A percentile compares a stretch with the other conserved stretches of the same genome.
phyloP scores from a whole-genome alignment of 2,329 filamentous ascomycete species.

The Alternaria consortialis region DNA sequence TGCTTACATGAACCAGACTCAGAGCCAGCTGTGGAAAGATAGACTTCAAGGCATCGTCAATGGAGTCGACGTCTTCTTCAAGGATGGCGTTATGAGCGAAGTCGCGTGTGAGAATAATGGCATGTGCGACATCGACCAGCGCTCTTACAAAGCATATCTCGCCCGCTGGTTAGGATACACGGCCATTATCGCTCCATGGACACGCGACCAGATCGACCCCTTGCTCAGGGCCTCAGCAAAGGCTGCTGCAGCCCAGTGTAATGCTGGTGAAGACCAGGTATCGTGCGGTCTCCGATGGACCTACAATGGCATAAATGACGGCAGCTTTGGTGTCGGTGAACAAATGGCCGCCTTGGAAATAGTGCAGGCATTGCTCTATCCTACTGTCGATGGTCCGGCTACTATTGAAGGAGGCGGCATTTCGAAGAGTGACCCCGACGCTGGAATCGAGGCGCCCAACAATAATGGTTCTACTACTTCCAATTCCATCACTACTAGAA shows the following conservation, averaged over 20 bases:
- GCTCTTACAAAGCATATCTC: conserved; percentile 58
- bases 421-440: conserved; percentile 57
- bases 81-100: conserved; percentile 57
- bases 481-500: background rate
- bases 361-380: conserved; percentile 57
- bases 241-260: conserved; percentile 65
- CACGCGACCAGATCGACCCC: conserved; percentile 56
- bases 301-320: conserved; percentile 55
- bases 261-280: conserved; percentile 57
- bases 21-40: conserved; percentile 38
- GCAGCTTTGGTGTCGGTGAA: conserved; percentile 64
- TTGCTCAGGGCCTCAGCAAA: conserved; percentile 63
- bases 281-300: conserved; percentile 60
- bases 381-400: conserved; percentile 47
- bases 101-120: conserved; percentile 57
- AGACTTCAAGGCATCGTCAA: conserved; percentile 48
- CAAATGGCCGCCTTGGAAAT: conserved; percentile 68
- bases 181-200: conserved; percentile 52
- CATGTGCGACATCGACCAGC: conserved; percentile 60
- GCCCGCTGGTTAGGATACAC: conserved; percentile 55
- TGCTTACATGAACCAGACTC: too few relatives aligned
- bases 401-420: conserved; percentile 63
- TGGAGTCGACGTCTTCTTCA: conserved; percentile 56
- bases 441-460: conserved; percentile 32
- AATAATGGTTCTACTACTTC: too few relatives aligned